Base-by-base conservation (phyloP, 768 basidiomycete genomes). In the Pulveroboletus sp. region DNA sequence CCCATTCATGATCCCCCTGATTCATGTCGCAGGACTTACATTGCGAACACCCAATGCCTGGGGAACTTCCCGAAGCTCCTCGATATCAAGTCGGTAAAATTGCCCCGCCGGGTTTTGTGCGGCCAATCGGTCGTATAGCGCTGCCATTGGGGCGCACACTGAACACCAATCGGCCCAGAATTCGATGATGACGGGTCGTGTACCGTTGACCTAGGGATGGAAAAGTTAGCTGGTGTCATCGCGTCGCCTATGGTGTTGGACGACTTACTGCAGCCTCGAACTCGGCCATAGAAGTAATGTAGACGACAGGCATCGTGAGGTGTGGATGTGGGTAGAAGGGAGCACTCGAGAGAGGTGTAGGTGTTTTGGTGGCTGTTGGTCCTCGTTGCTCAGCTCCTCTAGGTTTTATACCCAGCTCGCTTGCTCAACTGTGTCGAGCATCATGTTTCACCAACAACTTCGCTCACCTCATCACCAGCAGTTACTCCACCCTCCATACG, bases 151-250 rank as follows among this genome's bases (percentile, higher is more conserved):
- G 35, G 48, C 52, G 43, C 64, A 67, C n/a, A 60, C 57, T 29
- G 17, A 16, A 21, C 64, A 65, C 64, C 64, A 65, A 12, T 66
- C 62, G 44, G 64, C 64, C 64, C 64, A 67, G 58, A 66, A 65
- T 42, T 65, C 65, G 19, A 65, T 57, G 47, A 65, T 56, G 44
- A 42, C 65, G 8, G 65, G 65, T 47, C 49, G 44, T 21, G 53
- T 42, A 24, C 51, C 27, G 31, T 45, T 64, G 36, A 58, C 51
- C 64, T 65, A 5, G 37, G 33, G 21, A 31, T 21, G n/a, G 25
- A 4, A 16, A n/a, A 38, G 5, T 31, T 65, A n/a, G 60, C n/a
- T 42, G 35, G 14, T 17, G 25, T n/a, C 44, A 27, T 49, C 35
- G 16, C 34, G 20, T 45, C 49, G 27, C 41, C n/a, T n/a, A n/a